Percentiles rank a stretch among this genome's conserved stretches.
Conservation (phyloP, 495 filamentous ascomycete genomes). For the Entonaema liquescens region DNA sequence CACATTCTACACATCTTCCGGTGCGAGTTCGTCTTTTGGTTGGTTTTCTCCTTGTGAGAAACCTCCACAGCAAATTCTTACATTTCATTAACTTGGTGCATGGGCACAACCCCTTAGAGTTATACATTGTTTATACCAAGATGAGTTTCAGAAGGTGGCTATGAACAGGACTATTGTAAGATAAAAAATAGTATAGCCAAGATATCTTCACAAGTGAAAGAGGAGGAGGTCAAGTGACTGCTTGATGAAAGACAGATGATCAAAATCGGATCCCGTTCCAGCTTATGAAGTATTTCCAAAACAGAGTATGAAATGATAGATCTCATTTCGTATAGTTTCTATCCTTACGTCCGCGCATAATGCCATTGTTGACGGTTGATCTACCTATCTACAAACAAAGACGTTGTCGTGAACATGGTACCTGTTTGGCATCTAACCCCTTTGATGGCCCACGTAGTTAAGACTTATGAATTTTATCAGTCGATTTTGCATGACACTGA, state of each 20-base stretch:
- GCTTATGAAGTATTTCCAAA: neutral
- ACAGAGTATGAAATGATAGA: neutral
- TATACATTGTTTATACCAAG: neutral
- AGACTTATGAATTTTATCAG: neutral
- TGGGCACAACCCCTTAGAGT: neutral
- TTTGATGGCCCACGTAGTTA: neutral
- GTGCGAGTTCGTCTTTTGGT: constrained; percentile 10
- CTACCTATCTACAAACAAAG: neutral
- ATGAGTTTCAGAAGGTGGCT: neutral
- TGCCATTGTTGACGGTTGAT: neutral
- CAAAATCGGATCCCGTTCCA: neutral
- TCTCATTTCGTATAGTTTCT: neutral
- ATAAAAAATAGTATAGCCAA: neutral
- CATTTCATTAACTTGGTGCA: neutral
- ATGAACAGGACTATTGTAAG: neutral
- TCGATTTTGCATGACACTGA: neutral
- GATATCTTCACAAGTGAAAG: neutral
- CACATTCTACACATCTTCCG: constrained; percentile 22
- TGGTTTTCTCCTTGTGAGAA: neutral
- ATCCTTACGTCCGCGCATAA: neutral
- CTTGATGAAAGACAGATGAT: neutral
- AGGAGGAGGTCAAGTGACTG: neutral
- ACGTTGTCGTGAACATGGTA: neutral
- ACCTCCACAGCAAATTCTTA: neutral
- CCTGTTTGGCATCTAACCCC: neutral